These are phyloP conservation scores for Penicillium pancosmium DNA, from an alignment of 495 filamentous ascomycete species.

Conservation along the genomic window DNA sequence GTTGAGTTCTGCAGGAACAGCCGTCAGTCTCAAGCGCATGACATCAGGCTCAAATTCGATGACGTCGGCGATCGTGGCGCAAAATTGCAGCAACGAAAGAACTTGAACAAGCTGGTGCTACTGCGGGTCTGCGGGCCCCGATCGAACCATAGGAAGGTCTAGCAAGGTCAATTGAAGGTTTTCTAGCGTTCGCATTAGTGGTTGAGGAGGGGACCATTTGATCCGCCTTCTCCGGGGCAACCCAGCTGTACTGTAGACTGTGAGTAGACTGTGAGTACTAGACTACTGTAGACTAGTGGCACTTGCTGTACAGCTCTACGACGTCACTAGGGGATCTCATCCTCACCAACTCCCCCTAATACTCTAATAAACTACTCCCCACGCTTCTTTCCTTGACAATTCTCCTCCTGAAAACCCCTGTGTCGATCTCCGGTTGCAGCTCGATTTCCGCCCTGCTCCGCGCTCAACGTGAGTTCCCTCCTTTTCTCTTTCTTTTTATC, in stretches of 20 bases:
- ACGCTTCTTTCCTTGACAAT: background rate
- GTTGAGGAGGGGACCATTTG: slow-evolving; percentile 3
- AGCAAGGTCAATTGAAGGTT: slow-evolving; percentile 3
- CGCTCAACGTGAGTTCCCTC: slow-evolving; percentile 19
- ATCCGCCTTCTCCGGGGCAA: slow-evolving; percentile 18
- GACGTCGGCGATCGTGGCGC: slow-evolving; percentile 29
- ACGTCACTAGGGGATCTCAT: slow-evolving; percentile 38
- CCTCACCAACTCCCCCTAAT: background rate
- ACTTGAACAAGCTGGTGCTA: background rate
- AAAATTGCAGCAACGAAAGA: background rate
- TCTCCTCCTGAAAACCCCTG: slow-evolving; percentile 14
- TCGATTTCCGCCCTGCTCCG: slow-evolving; percentile 38
- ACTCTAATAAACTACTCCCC: background rate
- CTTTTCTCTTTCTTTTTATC: slow-evolving; percentile 13
- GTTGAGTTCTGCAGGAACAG: slow-evolving; percentile 19
- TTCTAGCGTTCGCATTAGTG: slow-evolving; percentile 2
- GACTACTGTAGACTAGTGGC: background rate
- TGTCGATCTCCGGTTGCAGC: slow-evolving; percentile 36
- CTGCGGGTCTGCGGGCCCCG: background rate
- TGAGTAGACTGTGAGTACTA: background rate
- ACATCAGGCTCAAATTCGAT: slow-evolving; percentile 28
- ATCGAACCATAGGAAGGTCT: background rate
- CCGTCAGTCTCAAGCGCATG: slow-evolving; percentile 14
- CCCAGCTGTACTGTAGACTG: slow-evolving; percentile 4
- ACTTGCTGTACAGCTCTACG: slow-evolving; percentile 25